phyloP scores from a whole-genome alignment of 1,284 basidiomycete genomes.

The Boletus nobilissimus region DNA sequence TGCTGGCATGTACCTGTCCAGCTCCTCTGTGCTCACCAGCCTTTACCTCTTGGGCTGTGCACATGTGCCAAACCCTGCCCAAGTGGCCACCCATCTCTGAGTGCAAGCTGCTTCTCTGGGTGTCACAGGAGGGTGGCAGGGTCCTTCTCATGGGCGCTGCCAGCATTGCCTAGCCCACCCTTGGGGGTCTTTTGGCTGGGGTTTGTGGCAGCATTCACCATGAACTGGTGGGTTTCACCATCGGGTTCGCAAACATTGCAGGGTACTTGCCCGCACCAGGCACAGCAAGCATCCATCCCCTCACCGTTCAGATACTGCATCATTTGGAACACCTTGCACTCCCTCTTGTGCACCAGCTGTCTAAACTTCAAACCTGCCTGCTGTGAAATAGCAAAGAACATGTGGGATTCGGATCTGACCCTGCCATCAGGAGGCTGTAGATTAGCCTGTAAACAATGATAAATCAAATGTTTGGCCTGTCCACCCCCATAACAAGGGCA shows the following conservation, averaged over 20 bases:
- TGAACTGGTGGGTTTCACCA: not conserved
- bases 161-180: not conserved
- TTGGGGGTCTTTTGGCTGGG: not conserved
- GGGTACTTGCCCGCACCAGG: not conserved
- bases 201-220: not conserved
- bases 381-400: not conserved
- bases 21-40: not conserved
- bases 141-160: not conserved
- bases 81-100: not conserved
- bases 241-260: not conserved
- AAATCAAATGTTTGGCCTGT: conserved; percentile 1
- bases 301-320: not conserved
- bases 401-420: conserved; percentile 6
- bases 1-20: not conserved
- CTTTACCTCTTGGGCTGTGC: not conserved
- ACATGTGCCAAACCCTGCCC: not conserved
- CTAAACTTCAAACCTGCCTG: not conserved
- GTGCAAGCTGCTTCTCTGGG: not conserved
- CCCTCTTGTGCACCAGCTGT: not conserved
- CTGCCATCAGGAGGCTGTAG: conserved; percentile 3
- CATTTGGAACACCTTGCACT: not conserved
- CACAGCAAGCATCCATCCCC: not conserved
- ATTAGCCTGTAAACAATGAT: not conserved
- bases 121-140: not conserved
- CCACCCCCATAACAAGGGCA: not conserved